phyloP scores from a whole-genome alignment of 2,329 filamentous ascomycete species.

The Tolypocladium ophioglossoides region DNA sequence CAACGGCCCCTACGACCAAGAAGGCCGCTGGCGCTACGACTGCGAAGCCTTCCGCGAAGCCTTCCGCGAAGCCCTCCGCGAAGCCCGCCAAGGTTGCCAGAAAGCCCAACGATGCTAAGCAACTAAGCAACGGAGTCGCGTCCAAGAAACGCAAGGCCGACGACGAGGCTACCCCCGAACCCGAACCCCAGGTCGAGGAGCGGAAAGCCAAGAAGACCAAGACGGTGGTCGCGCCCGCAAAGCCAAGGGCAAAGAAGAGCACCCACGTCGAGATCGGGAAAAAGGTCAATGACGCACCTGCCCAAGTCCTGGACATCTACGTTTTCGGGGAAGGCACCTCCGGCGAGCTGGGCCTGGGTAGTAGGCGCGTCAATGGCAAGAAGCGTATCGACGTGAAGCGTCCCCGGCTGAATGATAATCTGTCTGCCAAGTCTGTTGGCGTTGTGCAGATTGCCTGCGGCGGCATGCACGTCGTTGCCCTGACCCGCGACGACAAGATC shows the following conservation, averaged over 20 bases:
- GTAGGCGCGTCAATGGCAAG: conserved; percentile 46
- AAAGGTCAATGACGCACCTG: conserved; percentile 31
- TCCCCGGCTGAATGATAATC: conserved; percentile 67
- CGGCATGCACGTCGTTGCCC: conserved; percentile 69
- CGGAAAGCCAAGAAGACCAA: conserved; percentile 51
- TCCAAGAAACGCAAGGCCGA: conserved; percentile 14
- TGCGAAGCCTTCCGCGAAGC: conserved; percentile 10
- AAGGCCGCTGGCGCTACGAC: conserved; percentile 10
- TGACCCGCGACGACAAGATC: conserved; percentile 73
- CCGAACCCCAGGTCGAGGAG: conserved; percentile 6
- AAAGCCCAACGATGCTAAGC: conserved; percentile 14
- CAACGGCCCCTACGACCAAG: conserved; percentile 16
- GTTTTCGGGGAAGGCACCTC: conserved; percentile 71
- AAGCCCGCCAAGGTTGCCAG: conserved; percentile 23
- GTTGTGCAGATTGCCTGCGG: conserved; percentile 69
- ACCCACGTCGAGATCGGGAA: background rate
- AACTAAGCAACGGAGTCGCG: conserved; percentile 12
- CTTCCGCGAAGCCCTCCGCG: conserved; percentile 16
- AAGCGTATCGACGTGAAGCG: conserved; percentile 67
- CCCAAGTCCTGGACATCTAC: conserved; percentile 57
- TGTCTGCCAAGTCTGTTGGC: conserved; percentile 49
- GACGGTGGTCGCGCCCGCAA: conserved; percentile 11
- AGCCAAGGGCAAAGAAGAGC: conserved; percentile 6
- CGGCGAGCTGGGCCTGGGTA: conserved; percentile 75
- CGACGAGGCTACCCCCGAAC: conserved; percentile 4